Percentiles rank a stretch among this genome's conserved stretches.
These are phyloP conservation scores for Setaria viridis DNA, from an alignment of 202 grass and related monocot species.

Conservation along the genomic window DNA sequence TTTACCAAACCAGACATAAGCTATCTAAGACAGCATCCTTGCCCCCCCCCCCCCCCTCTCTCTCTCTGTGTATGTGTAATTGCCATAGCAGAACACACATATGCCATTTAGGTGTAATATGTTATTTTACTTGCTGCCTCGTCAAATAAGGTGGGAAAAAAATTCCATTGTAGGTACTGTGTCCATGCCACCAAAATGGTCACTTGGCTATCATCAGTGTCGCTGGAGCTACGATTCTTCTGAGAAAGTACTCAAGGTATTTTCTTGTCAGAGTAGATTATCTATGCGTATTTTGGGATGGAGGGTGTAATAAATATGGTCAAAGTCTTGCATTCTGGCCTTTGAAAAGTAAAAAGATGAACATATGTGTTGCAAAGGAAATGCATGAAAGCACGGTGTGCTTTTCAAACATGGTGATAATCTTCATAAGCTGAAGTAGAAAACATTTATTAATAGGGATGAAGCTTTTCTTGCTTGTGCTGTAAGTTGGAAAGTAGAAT, in stretches of 20 bases:
- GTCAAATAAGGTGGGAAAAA: neutral
- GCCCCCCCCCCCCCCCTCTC: neutral
- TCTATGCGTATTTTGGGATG: neutral
- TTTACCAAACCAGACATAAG: neutral
- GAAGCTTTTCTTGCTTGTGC: neutral
- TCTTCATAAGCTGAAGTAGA: neutral
- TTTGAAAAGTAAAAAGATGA: neutral
- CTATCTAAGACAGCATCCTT: slow-evolving; percentile 8
- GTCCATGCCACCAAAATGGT: slow-evolving; percentile 97
- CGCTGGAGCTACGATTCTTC: slow-evolving; percentile 93
- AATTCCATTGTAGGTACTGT: slow-evolving; percentile 68
- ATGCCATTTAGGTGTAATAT: slow-evolving; percentile 28
- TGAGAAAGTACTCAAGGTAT: slow-evolving; percentile 91
- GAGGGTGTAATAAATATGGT: neutral
- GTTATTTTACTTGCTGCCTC: slow-evolving; percentile 35
- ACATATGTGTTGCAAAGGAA: slow-evolving; percentile 1
- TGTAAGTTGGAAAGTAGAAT: neutral
- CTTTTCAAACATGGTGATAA: slow-evolving; percentile 2
- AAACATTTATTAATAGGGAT: neutral
- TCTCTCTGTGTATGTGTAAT: slow-evolving; percentile 36
- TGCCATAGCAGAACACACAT: neutral
- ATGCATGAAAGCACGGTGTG: neutral
- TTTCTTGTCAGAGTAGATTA: slow-evolving; percentile 5
- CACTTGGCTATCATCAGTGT: slow-evolving; percentile 96
- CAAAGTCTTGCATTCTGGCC: neutral